These are phyloP conservation scores for Linnemannia hyalina DNA, from an alignment of 192 early-diverging fungal species.

Conservation along the genomic window DNA sequence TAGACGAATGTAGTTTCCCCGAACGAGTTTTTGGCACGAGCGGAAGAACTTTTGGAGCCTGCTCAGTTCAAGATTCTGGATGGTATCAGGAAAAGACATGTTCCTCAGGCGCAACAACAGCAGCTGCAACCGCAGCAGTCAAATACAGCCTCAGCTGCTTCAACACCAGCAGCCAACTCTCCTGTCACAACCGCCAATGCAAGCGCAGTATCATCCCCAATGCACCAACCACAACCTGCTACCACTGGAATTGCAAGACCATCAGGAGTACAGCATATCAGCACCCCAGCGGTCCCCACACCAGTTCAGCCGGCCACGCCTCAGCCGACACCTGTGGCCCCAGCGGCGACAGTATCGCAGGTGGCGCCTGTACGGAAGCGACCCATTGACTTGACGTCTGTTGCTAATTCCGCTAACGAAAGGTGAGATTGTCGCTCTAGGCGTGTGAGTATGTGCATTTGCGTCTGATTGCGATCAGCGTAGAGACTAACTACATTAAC, in stretches of 20 bases:
- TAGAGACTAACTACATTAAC: not conserved
- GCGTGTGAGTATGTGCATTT: not conserved
- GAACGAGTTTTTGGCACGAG: slow-evolving; percentile 56
- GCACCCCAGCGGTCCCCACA: slow-evolving; percentile 11
- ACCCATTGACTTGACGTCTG: slow-evolving; percentile 19
- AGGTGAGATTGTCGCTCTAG: slow-evolving; percentile 1
- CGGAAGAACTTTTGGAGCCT: slow-evolving; percentile 51
- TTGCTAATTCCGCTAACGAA: slow-evolving; percentile 8
- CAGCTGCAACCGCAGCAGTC: not conserved
- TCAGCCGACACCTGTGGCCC: not conserved
- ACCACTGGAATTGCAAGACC: not conserved
- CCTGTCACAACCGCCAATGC: not conserved
- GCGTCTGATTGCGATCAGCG: not conserved
- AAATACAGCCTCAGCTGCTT: not conserved
- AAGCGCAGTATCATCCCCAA: not conserved
- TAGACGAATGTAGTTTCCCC: slow-evolving; percentile 59
- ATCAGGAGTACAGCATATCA: not conserved
- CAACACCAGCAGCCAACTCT: not conserved
- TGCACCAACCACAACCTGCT: slow-evolving; percentile 17
- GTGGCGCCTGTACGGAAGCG: slow-evolving; percentile 47
- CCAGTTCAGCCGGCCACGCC: not conserved
- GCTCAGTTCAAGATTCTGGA: slow-evolving; percentile 62
- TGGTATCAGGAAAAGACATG: slow-evolving; percentile 58
- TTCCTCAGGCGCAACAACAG: not conserved
- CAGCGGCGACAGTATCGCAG: slow-evolving; percentile 2